Base-by-base conservation (phyloP, 1,284 basidiomycete species). In the Trametes versicolor region DNA sequence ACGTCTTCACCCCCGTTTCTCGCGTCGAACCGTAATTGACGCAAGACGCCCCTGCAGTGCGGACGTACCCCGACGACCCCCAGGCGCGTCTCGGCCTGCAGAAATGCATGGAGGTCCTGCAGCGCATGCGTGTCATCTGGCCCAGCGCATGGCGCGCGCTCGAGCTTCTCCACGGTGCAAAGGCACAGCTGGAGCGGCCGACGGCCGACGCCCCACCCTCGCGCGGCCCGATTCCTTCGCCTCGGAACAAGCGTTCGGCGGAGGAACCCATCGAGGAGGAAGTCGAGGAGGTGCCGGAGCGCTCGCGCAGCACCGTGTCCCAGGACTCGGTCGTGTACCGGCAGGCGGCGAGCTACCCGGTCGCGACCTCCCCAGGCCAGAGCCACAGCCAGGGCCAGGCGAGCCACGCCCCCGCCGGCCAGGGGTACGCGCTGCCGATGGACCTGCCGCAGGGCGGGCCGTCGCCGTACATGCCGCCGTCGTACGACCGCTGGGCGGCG, bases 51-150 rank as follows among this genome's bases (percentile, higher is more conserved):
- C 21, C 34, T 36, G 32, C 64, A 92, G 91, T 93, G 52, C 87
- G 85, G 32, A 78, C 83, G 17, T 85, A 87, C 73, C 85, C 88
- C 1, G 76, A 81, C 34, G 90, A 94, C 70, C 89, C 91, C 23
- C 92, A 92, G 73, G 88, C 89, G 3, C 81, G 82, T 51, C 69
- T 87, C 52, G 89, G 91, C 32, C 81, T 95, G 4, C 77, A 80
- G 50, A 88, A 85, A 71, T 92, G 89, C 74, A 90, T 92, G 85
- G 84, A 87, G 41, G 83, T 87, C 6, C 81, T 95, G 49, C 82
- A 85, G 68, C 82, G 82, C 27, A 92, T 95, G 88, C 85, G 89
- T 61, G 80, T 86, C 57, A 82, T 90, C 34, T 95, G 93, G 93
- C 92, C 92, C 0, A 87, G 87, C 68, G 93, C 93, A 2, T 86